A percentile compares a stretch with the other conserved stretches of the same genome.
These are phyloP conservation scores for Yarrowia sp. DNA, from an alignment of 805 yeast species.

Conservation along the genomic window DNA sequence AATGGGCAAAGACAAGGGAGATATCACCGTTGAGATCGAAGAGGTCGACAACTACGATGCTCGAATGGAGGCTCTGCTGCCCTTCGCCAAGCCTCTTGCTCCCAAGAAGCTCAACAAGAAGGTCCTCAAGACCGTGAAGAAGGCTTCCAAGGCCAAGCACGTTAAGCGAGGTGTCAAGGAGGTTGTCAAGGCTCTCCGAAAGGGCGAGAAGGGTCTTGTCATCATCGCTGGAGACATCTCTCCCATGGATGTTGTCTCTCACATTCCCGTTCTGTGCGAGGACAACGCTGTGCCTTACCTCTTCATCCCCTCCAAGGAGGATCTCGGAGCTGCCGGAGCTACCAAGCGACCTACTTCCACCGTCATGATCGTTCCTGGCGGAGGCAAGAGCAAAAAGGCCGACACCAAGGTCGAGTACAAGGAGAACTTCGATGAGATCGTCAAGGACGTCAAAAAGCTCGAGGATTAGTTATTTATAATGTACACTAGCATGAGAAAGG, in stretches of 20 bases:
- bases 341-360: conserved; percentile 99
- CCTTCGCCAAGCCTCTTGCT: conserved; percentile 94
- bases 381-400: conserved; percentile 71
- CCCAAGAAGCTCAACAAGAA: conserved; percentile 94
- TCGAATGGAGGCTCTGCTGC: conserved; percentile 83
- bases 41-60: conserved; percentile 80
- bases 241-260: conserved; percentile 95
- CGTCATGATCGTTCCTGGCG: conserved; percentile 96
- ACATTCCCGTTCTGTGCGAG: conserved; percentile 95
- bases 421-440: conserved; percentile 88
- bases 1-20: conserved; percentile 35
- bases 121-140: conserved; percentile 91
- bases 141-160: conserved; percentile 97
- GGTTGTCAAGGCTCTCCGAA: conserved; percentile 95
- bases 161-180: conserved; percentile 99
- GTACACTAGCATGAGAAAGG: conserved; percentile 25
- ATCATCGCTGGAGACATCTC: conserved; percentile 97
- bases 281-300: conserved; percentile 87
- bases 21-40: conserved; percentile 27
- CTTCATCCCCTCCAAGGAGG: conserved; percentile 96
- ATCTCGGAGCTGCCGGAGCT: conserved; percentile 97
- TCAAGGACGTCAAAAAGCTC: conserved; percentile 67
- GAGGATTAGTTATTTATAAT: conserved; percentile 29
- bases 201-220: conserved; percentile 96
- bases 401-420: conserved; percentile 72